Percentiles rank a stretch among this genome's conserved stretches.
Evolutionary conservation across 2,329 filamentous ascomycete genomes (phyloP).

Genomic region (Sordariomycetes sp.): DNA sequence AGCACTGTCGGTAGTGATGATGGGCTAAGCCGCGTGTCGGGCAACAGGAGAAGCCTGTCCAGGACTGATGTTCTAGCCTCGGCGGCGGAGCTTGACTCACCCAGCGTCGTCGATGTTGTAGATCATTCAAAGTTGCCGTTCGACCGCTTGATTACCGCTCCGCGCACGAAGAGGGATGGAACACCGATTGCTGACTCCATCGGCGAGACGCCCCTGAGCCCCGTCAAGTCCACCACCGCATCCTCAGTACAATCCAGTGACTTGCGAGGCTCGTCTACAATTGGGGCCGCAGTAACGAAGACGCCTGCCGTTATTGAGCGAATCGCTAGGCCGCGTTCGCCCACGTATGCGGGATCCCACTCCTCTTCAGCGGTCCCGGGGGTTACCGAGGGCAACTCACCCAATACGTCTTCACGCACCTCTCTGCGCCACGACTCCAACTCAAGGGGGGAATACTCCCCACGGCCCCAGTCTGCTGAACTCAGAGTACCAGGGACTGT

Average conservation of each 20-base stretch:
- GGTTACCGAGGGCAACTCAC: slow-evolving; percentile 40
- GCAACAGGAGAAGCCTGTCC: not conserved
- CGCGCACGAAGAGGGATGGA: slow-evolving; percentile 23
- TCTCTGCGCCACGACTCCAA: slow-evolving; percentile 45
- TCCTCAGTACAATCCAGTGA: slow-evolving; percentile 10
- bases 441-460: slow-evolving; percentile 27
- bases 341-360: slow-evolving; percentile 31
- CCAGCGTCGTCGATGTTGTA: not conserved
- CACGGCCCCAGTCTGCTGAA: slow-evolving; percentile 29
- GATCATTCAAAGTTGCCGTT: not conserved
- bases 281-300: slow-evolving; percentile 24
- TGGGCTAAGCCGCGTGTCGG: slow-evolving; percentile 1
- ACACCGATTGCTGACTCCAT: slow-evolving; percentile 29
- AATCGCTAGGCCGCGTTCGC: slow-evolving; percentile 32
- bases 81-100: not conserved
- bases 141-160: not conserved
- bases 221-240: slow-evolving; percentile 20
- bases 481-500: slow-evolving; percentile 39
- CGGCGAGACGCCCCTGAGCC: slow-evolving; percentile 28
- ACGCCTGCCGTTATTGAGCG: slow-evolving; percentile 40
- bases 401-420: slow-evolving; percentile 45
- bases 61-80: not conserved
- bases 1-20: slow-evolving; percentile 1
- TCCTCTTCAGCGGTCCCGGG: slow-evolving; percentile 46
- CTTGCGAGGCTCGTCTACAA: slow-evolving; percentile 12